These are phyloP conservation scores for Cajanus cajan DNA, from an alignment of 306 rosid species.

Conservation along the genomic window DNA sequence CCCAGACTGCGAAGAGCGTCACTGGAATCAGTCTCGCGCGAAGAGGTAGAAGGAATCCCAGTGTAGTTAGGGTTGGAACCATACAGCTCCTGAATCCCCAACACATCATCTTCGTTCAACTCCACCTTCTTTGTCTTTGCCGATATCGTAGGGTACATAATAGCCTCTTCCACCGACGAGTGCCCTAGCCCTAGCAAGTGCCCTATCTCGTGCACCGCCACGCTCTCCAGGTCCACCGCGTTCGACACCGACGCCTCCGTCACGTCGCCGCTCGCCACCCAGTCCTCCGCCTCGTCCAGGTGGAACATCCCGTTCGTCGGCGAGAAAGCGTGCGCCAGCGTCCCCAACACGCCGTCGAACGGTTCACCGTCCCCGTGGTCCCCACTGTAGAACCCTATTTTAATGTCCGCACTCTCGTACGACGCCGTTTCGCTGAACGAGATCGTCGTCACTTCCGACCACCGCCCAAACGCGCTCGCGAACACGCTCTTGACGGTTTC, in stretches of 20 bases:
- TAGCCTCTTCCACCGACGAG: slow-evolving; percentile 66
- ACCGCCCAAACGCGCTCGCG: slow-evolving; percentile 49
- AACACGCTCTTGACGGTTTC: slow-evolving; percentile 50
- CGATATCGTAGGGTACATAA: slow-evolving; percentile 80
- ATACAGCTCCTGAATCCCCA: slow-evolving; percentile 67
- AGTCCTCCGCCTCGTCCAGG: slow-evolving; percentile 60
- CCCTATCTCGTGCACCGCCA: slow-evolving; percentile 92
- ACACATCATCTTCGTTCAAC: slow-evolving; percentile 56
- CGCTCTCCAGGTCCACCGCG: slow-evolving; percentile 79
- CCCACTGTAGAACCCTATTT: slow-evolving; percentile 61
- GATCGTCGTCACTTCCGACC: slow-evolving; percentile 71
- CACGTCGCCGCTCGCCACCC: slow-evolving; percentile 72
- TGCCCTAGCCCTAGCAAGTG: slow-evolving; percentile 85
- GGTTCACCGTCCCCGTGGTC: slow-evolving; percentile 94
- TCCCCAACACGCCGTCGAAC: slow-evolving; percentile 77
- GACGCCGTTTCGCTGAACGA: slow-evolving; percentile 43
- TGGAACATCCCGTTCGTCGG: slow-evolving; percentile 81
- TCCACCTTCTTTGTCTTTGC: slow-evolving; percentile 63
- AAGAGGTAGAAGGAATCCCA: slow-evolving; percentile 30
- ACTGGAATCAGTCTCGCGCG: slow-evolving; percentile 47
- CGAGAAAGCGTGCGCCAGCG: slow-evolving; percentile 85
- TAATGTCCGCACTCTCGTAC: slow-evolving; percentile 42
- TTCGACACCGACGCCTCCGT: slow-evolving; percentile 34
- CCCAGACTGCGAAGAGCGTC: slow-evolving; percentile 26
- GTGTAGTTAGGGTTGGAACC: slow-evolving; percentile 64